Percentiles rank a stretch among this genome's conserved stretches.
Evolutionary conservation across 2,329 filamentous ascomycete genomes (phyloP).

Genomic region (Cladosporium velox): DNA sequence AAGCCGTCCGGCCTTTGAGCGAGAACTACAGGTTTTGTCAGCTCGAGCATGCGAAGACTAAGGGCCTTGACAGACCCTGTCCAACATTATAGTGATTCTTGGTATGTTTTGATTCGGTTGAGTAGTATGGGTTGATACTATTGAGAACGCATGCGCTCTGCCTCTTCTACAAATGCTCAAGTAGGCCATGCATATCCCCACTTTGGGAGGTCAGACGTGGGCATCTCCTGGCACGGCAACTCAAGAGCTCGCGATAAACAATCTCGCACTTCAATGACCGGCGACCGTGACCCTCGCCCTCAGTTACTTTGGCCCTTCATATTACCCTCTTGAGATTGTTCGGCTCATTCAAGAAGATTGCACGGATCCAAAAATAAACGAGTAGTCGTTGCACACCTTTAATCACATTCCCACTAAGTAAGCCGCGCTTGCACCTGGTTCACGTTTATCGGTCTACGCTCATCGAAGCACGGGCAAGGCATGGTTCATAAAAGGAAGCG

Average conservation of each 20-base stretch:
- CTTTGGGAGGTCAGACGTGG: background rate
- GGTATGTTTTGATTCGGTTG: background rate
- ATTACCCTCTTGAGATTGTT: background rate
- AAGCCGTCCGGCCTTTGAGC: conserved; percentile 68
- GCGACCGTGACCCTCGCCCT: background rate
- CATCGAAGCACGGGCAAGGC: background rate
- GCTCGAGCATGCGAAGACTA: background rate
- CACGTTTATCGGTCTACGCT: too few relatives aligned
- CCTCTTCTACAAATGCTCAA: background rate
- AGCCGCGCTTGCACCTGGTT: too few relatives aligned
- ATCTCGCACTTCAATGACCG: background rate
- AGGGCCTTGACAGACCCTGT: background rate
- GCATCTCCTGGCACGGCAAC: background rate
- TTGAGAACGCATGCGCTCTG: background rate
- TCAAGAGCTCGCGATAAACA: background rate
- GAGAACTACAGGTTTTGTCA: conserved; percentile 54
- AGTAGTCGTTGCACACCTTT: background rate
- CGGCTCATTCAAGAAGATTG: background rate
- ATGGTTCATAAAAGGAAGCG: background rate
- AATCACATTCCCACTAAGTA: background rate
- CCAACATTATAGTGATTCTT: background rate
- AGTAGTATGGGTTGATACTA: background rate
- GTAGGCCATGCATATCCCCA: background rate
- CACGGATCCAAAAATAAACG: background rate
- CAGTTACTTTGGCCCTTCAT: background rate